phyloP scores from a whole-genome alignment of 768 basidiomycete genomes.

The Gymnopilus dilepis region DNA sequence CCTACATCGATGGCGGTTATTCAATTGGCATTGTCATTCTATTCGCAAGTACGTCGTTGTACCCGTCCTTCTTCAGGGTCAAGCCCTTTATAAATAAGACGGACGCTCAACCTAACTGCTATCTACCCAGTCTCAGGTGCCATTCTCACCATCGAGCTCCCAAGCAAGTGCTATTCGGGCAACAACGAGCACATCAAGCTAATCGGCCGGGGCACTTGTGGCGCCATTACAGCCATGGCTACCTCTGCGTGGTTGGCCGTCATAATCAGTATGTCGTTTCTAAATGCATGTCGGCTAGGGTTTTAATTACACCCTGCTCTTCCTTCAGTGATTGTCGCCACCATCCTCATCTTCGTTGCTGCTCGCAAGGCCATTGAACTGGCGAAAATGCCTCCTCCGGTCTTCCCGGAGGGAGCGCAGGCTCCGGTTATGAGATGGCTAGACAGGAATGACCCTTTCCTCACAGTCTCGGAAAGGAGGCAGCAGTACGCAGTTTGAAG shows the following conservation, averaged over 20 bases:
- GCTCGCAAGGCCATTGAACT: conserved; percentile 31
- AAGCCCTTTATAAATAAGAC: background rate
- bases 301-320: background rate
- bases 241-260: conserved; percentile 32
- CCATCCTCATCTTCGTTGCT: conserved; percentile 29
- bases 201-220: conserved; percentile 31
- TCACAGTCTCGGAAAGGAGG: conserved; percentile 20
- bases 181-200: conserved; percentile 28
- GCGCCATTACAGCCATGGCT: conserved; percentile 34
- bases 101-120: background rate
- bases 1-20: conserved; percentile 28
- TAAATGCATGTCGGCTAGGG: background rate
- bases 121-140: conserved; percentile 28
- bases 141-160: conserved; percentile 32
- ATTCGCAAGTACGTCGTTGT: conserved; percentile 30
- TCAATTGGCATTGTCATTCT: conserved; percentile 31
- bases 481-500: conserved; percentile 14
- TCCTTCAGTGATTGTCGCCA: conserved; percentile 32
- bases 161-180: conserved; percentile 31
- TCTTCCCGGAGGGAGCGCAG: conserved; percentile 32
- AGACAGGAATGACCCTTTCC: conserved; percentile 33
- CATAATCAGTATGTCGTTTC: conserved; percentile 27
- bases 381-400: conserved; percentile 35
- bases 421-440: conserved; percentile 38
- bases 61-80: background rate